Evolutionary conservation across 257 asterid genomes (phyloP).

Genomic region (Ligustrum vulgare): DNA sequence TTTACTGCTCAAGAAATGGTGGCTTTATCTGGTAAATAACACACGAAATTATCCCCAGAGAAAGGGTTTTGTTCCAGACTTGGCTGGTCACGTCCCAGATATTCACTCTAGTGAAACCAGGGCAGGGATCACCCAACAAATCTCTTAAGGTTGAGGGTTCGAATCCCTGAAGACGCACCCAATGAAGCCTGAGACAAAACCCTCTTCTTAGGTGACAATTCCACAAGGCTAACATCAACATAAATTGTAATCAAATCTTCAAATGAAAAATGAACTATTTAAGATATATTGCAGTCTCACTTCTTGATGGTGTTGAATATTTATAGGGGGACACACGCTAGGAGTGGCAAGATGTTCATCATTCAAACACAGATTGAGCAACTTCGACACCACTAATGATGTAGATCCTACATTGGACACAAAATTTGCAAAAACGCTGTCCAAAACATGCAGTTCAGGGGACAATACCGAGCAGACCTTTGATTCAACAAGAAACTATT

Average conservation of each 20-base stretch:
- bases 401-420: constrained; percentile 67
- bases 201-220: too few species aligned
- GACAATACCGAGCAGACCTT: constrained; percentile 70
- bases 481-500: constrained; percentile 52
- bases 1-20: constrained; percentile 86
- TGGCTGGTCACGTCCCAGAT: too few species aligned
- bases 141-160: too few species aligned
- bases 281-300: neutral
- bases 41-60: too few species aligned
- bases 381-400: constrained; percentile 61
- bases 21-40: constrained; percentile 67
- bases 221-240: too few species aligned
- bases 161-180: too few species aligned
- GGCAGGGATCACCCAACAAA: too few species aligned
- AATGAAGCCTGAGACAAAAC: too few species aligned
- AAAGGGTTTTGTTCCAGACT: too few species aligned
- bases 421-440: constrained; percentile 52
- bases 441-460: constrained; percentile 64
- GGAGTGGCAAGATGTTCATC: constrained; percentile 91
- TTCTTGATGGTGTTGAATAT: neutral
- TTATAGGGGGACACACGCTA: constrained; percentile 77
- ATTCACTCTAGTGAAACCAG: too few species aligned
- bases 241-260: too few species aligned
- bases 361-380: constrained; percentile 65
- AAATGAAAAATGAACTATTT: too few species aligned